Base-by-base conservation (phyloP, 2,329 filamentous ascomycete genomes). In the Pseudogymnoascus sp. region DNA sequence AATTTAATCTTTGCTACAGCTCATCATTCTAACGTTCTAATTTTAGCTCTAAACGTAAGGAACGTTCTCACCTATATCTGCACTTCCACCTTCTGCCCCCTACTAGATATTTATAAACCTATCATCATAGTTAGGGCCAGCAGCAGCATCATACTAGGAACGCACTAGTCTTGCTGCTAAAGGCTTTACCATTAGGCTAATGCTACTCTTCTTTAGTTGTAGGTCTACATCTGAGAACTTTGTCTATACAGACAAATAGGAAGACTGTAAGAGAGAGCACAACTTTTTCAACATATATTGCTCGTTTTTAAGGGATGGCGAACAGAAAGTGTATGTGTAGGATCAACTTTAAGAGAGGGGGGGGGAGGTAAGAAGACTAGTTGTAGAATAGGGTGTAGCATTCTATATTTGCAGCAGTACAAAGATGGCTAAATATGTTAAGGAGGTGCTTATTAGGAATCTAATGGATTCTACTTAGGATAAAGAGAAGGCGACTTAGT, bases 121-220 rank as follows among this genome's bases (percentile, higher is more conserved):
- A 65, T 74, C 8, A 69, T 69, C 38, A 73, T 74, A 71, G 65
- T 72, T 23, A 70, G 67, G 33, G 70, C 72, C 21, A 72, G 72
- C 1, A 77, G 74, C 10, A 78, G 78, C 4, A 25, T 66, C 12
- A 63, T 63, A 33, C 64, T 75, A 79, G 60, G 65, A 67, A 33
- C 50, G 66, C 5, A 33, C 62, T 21, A 23, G 28, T 80, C 12
- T 38, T n/a, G 16, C 59, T 28, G 12, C 63, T 33, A 37, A 42
- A 50, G 70, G 69, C 3, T 65, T 68, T 0, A 72, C 68, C 47
- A 63, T 70, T 10, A 67, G 69, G 5, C 66, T 69, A 1, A 68
- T 68, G 3, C 67, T 68, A 33, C 63, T 71, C 5, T 71, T 72
- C 65, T 69, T 72, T 18, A 68, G 70, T 1, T 72, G 70, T 31